phyloP scores from a whole-genome alignment of 768 basidiomycete genomes.

The Neoboletus subvelutipes region DNA sequence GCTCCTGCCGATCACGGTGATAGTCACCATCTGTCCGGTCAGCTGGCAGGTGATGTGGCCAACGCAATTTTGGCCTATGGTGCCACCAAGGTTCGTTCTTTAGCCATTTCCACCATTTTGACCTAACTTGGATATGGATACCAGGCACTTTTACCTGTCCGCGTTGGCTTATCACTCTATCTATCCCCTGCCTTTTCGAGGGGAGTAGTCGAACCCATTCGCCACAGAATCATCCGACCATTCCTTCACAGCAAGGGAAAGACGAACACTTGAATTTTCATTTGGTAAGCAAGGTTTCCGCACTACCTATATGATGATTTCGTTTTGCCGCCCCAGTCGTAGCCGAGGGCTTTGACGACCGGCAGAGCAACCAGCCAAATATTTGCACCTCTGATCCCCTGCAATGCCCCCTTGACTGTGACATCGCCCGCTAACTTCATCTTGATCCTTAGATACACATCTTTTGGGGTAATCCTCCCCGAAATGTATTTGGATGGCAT shows the following conservation, averaged over 20 bases:
- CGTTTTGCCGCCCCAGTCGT: constrained; percentile 76
- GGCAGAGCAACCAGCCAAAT: constrained; percentile 68
- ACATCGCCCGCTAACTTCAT: constrained; percentile 11
- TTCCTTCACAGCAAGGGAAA: constrained; percentile 16
- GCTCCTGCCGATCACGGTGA: constrained; percentile 4
- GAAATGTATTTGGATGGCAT: neutral
- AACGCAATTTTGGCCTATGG: constrained; percentile 84
- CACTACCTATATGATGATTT: constrained; percentile 48
- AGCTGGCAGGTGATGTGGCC: constrained; percentile 72
- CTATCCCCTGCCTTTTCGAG: constrained; percentile 73
- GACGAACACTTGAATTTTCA: neutral
- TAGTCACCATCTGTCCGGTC: constrained; percentile 27
- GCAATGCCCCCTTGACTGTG: neutral
- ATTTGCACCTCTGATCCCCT: constrained; percentile 58
- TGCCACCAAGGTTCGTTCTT: constrained; percentile 61
- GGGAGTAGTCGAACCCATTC: constrained; percentile 60
- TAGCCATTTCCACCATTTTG: neutral
- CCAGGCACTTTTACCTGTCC: constrained; percentile 71
- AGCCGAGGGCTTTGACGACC: constrained; percentile 60
- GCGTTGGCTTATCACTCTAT: constrained; percentile 72
- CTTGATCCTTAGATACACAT: neutral
- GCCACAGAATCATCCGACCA: constrained; percentile 26
- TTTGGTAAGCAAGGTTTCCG: constrained; percentile 30
- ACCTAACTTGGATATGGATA: neutral
- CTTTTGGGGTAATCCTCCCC: neutral